Conservation (phyloP, 2,329 filamentous ascomycete genomes). For the Teratosphaeria destructans region DNA sequence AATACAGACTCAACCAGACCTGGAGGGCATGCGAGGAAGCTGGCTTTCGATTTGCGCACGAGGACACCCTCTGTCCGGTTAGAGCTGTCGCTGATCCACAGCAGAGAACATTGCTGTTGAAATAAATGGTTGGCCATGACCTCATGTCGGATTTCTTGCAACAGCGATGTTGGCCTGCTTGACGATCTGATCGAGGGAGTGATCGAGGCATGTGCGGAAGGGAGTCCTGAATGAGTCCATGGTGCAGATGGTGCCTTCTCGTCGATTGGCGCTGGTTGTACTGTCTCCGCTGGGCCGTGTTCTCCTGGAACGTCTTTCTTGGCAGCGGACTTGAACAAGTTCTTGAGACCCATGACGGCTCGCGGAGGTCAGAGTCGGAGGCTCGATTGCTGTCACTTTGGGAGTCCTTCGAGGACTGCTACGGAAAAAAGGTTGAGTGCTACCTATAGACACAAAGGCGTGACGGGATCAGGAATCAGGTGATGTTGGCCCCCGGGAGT, state of each 20-base stretch:
- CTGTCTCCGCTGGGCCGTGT: background rate
- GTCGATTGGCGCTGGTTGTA: conserved; percentile 16
- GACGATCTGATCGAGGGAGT: conserved; percentile 7
- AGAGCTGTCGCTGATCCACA: conserved; percentile 62
- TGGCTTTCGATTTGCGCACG: conserved; percentile 54
- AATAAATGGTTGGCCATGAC: conserved; percentile 78
- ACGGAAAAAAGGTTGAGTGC: background rate
- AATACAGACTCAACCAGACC: conserved; percentile 53
- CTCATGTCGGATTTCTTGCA: conserved; percentile 34
- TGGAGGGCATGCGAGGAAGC: conserved; percentile 64
- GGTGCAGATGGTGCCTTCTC: conserved; percentile 14
- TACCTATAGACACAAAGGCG: background rate
- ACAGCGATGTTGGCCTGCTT: conserved; percentile 3
- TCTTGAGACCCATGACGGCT: conserved; percentile 48
- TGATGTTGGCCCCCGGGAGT: no score
- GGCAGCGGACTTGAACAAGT: conserved; percentile 52
- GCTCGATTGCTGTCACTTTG: background rate
- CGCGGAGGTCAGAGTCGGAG: background rate
- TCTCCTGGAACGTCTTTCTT: conserved; percentile 18
- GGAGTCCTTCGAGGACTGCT: background rate
- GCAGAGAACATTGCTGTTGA: conserved; percentile 63
- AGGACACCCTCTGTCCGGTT: conserved; percentile 63
- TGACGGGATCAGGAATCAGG: no score
- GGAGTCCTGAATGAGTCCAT: conserved; percentile 30
- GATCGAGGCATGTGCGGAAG: conserved; percentile 44